Evolutionary conservation across 2,329 filamentous ascomycete species (phyloP).

Genomic region (Aspergillus latus): DNA sequence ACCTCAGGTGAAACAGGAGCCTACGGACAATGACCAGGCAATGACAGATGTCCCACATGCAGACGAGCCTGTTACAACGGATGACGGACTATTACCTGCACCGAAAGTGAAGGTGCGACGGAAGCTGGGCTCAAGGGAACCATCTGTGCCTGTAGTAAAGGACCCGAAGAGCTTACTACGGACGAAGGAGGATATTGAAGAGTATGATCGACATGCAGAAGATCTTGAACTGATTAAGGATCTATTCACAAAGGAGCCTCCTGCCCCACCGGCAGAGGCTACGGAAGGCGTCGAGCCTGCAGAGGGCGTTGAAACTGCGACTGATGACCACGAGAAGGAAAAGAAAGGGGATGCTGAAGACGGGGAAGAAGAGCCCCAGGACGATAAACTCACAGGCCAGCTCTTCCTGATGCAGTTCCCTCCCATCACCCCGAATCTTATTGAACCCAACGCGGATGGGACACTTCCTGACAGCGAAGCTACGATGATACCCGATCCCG

Average conservation of each 20-base stretch:
- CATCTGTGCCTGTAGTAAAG: conserved; percentile 18
- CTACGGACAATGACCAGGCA: conserved; percentile 45
- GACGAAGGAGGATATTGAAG: conserved; percentile 43
- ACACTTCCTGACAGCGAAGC: conserved; percentile 12
- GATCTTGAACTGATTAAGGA: conserved; percentile 44
- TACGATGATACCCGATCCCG: conserved; percentile 2
- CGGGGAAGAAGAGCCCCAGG: conserved; percentile 29
- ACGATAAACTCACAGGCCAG: conserved; percentile 52
- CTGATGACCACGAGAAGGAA: conserved; percentile 14
- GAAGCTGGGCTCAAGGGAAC: conserved; percentile 28
- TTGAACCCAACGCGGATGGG: conserved; percentile 33
- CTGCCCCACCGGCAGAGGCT: conserved; percentile 16
- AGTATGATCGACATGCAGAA: conserved; percentile 42
- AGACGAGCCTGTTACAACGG: conserved; percentile 26
- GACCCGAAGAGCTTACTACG: conserved; percentile 39
- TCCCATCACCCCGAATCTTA: conserved; percentile 59
- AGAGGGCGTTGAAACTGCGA: conserved; percentile 9
- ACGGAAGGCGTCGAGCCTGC: conserved; percentile 18
- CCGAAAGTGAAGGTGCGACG: conserved; percentile 38
- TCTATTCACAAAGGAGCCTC: conserved; percentile 31
- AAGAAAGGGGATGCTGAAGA: conserved; percentile 19
- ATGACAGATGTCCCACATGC: conserved; percentile 36
- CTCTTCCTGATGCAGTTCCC: conserved; percentile 66
- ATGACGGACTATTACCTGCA: conserved; percentile 36
- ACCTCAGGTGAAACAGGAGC: conserved; percentile 55